Evolutionary conservation across 108 stramenopile genomes (phyloP), one percentile per base, ranked within the genome.

Genomic region (Skeletonema potamos): DNA sequence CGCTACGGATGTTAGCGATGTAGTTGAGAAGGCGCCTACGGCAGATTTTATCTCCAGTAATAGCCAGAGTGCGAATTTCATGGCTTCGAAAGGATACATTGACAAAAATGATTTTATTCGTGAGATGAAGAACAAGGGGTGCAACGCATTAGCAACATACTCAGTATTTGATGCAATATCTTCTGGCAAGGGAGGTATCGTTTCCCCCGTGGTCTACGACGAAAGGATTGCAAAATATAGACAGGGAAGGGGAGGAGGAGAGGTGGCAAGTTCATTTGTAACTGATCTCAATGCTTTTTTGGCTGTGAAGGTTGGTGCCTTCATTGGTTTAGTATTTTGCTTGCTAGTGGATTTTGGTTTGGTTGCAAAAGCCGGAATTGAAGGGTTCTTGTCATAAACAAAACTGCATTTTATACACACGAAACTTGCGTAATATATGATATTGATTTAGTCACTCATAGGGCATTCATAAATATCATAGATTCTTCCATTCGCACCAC

Each of bases 41-140:
- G 54, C 77, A 6, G 73, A 73, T 29, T 66, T 68, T 54, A 79
- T 82, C 36, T 73, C 65, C 1, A 33, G 43, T 27, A 30, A 66
- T 8, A 77, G 82, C 30, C 30, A 57, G 41, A 62, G 58, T 15
- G 27, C 56, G 2, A 78, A 77, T 36, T 82, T 63, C 28, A 66
- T 82, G 73, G 82, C 77, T 6, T 48, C 30, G 17, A 82, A 70
- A 57, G 82, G 82, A 24, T 82, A 82, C 27, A 82, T 82, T 39
- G 77, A 68, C 10, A 22, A 59, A 41, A 55, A 65, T 48, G 82
- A 82, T 64, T 82, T 79, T 54, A 58, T 74, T 4, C 43, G 41
- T 27, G 77, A 73, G 34, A 73, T 82, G 77, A 39, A 62, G 34
- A 29, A 7, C 0, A 74, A 70, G 39, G 58, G 58, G 4, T 79